A percentile compares a stretch with the other conserved stretches of the same genome.
These are phyloP conservation scores for Eruca vesicaria DNA, from an alignment of 441 rosid genomes.

Conservation along the genomic window DNA sequence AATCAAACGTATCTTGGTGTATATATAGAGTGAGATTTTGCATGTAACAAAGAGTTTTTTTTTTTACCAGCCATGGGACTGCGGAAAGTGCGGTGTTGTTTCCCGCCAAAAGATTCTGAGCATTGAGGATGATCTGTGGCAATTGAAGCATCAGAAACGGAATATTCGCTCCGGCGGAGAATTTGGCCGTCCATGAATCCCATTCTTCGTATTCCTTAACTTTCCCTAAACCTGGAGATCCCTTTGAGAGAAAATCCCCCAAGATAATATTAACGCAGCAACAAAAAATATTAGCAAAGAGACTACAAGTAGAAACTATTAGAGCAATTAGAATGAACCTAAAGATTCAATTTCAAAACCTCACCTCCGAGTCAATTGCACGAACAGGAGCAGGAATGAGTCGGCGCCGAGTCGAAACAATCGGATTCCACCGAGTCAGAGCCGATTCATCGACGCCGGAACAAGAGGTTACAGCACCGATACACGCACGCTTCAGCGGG, in stretches of 20 bases:
- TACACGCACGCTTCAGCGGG: conserved; percentile 14
- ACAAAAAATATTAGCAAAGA: not conserved
- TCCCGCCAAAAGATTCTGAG: conserved; percentile 73
- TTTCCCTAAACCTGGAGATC: conserved; percentile 35
- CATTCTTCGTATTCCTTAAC: conserved; percentile 53
- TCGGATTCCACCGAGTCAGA: conserved; percentile 13
- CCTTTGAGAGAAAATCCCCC: conserved; percentile 39
- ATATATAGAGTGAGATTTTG: not conserved
- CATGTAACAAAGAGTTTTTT: not conserved
- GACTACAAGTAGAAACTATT: not conserved
- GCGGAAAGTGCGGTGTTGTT: conserved; percentile 83
- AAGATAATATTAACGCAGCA: not conserved
- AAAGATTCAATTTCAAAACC: not conserved
- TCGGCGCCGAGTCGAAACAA: conserved; percentile 41
- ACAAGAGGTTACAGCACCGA: not conserved
- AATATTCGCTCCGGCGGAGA: conserved; percentile 70
- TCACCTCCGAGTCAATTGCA: conserved; percentile 66
- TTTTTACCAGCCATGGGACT: conserved; percentile 94
- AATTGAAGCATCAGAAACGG: conserved; percentile 81
- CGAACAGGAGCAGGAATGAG: conserved; percentile 37
- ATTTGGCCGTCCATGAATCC: conserved; percentile 85
- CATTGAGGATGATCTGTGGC: conserved; percentile 91
- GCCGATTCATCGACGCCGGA: not conserved
- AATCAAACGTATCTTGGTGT: not conserved
- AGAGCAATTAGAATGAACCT: not conserved